A percentile compares a stretch with the other conserved stretches of the same genome.
phyloP scores from a whole-genome alignment of 2,329 filamentous ascomycete species.

The Cryphonectria parasitica region DNA sequence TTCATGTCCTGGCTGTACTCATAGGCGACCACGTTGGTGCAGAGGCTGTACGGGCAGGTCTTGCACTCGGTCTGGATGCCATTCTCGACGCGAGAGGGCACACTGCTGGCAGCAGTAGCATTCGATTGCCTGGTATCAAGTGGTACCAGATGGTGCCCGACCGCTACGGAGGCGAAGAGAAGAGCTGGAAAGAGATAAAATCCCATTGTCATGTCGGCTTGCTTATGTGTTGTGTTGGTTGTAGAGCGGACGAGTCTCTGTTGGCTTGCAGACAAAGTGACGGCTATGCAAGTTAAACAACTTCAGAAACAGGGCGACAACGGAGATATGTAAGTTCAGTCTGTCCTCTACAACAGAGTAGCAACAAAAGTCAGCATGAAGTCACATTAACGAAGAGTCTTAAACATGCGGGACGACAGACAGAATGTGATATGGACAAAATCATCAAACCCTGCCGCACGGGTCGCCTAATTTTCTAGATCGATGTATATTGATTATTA shows the following conservation, averaged over 20 bases:
- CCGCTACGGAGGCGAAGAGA: conserved; percentile 7
- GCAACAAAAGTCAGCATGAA: not conserved
- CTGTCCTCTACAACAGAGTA: not conserved
- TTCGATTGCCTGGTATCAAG: conserved; percentile 12
- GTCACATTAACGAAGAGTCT: not conserved
- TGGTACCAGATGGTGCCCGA: not conserved
- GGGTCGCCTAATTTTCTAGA: not conserved
- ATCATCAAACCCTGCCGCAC: not conserved
- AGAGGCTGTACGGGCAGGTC: conserved; percentile 26
- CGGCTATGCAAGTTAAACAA: not conserved
- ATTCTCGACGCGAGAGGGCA: conserved; percentile 16
- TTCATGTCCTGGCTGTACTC: conserved; percentile 12
- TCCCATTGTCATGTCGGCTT: not conserved
- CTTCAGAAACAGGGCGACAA: not conserved
- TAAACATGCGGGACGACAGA: not conserved
- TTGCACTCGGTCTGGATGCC: conserved; percentile 29
- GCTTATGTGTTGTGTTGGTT: not conserved
- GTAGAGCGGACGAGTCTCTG: not conserved
- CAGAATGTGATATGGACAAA: not conserved
- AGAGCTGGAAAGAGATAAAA: not conserved
- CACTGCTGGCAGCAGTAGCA: conserved; percentile 10
- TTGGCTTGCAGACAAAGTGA: not conserved
- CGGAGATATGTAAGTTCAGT: not conserved
- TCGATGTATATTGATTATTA: not conserved
- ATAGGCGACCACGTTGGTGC: conserved; percentile 21